Conservation (phyloP, 2,329 filamentous ascomycete species). For the Monosporascus sp. region DNA sequence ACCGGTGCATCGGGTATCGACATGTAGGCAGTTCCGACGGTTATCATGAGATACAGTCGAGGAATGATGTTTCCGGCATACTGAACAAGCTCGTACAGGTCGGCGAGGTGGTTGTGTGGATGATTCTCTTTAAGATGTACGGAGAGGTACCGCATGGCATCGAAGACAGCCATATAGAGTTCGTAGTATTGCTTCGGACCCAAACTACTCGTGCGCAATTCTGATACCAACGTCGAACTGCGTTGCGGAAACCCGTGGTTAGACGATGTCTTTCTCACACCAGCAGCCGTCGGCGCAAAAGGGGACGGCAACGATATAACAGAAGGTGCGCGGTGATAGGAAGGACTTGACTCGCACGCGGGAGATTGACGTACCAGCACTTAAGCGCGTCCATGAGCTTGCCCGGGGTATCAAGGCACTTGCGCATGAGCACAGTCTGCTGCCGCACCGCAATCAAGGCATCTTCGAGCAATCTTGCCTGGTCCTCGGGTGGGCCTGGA, state of each 20-base stretch:
- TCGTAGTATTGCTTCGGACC: constrained; percentile 99
- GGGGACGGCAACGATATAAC: too few relatives aligned
- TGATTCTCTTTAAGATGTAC: constrained; percentile 96
- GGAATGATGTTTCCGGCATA: constrained; percentile 98
- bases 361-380: constrained; percentile 71
- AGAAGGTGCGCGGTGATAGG: constrained; percentile 2
- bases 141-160: constrained; percentile 91
- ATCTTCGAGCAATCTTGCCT: constrained; percentile 93
- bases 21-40: constrained; percentile 98
- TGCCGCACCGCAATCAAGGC: constrained; percentile 93
- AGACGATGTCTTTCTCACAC: constrained; percentile 17
- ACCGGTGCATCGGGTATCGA: constrained; percentile 95
- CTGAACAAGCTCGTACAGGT: constrained; percentile 95
- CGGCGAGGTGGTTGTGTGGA: constrained; percentile 94
- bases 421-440: constrained; percentile 95
- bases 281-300: too few relatives aligned
- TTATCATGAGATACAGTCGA: constrained; percentile 97
- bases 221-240: constrained; percentile 96
- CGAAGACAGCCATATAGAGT: constrained; percentile 98
- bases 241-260: constrained; percentile 13
- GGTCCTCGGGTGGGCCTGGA: constrained; percentile 67
- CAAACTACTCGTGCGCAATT: constrained; percentile 91
- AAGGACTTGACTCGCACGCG: background rate
- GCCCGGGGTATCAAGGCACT: constrained; percentile 91
- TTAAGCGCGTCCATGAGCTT: constrained; percentile 99